A percentile compares a stretch with the other conserved stretches of the same genome.
phyloP scores from a whole-genome alignment of 2,329 filamentous ascomycete species.

The Polychaeton citri region DNA sequence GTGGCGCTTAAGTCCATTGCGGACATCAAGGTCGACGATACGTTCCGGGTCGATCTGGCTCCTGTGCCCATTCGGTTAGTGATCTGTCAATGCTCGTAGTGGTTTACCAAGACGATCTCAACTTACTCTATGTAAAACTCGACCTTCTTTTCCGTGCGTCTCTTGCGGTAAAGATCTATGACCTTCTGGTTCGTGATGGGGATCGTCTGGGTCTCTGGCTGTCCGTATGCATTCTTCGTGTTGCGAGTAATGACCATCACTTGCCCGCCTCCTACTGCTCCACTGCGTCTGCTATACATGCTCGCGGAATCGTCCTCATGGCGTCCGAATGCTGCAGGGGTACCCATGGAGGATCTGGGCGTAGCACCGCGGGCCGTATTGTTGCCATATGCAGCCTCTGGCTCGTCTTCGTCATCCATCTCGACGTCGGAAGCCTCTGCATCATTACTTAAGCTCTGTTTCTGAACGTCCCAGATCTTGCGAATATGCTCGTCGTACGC shows the following conservation, averaged over 20 bases:
- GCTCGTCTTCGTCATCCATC: slow-evolving; percentile 41
- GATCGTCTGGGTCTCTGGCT: slow-evolving; percentile 27
- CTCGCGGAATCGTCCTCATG: slow-evolving; percentile 65
- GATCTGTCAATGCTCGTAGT: not conserved
- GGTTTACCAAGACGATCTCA: not conserved
- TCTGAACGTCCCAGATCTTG: slow-evolving; percentile 85
- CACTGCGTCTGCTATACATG: slow-evolving; percentile 32
- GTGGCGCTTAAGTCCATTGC: not conserved
- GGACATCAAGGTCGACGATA: not conserved
- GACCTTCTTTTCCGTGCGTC: slow-evolving; percentile 57
- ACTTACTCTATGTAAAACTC: slow-evolving; percentile 22
- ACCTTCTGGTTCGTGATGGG: slow-evolving; percentile 55
- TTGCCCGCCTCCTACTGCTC: slow-evolving; percentile 45
- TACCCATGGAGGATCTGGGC: slow-evolving; percentile 53
- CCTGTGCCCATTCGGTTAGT: not conserved
- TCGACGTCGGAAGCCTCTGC: slow-evolving; percentile 65
- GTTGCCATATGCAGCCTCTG: slow-evolving; percentile 4
- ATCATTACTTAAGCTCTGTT: slow-evolving; percentile 58
- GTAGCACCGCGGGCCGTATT: slow-evolving; percentile 38
- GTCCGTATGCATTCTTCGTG: slow-evolving; percentile 46
- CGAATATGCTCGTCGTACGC: slow-evolving; percentile 86
- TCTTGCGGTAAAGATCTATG: slow-evolving; percentile 76
- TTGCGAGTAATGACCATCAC: slow-evolving; percentile 62
- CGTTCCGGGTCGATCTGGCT: not conserved
- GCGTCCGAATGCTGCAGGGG: slow-evolving; percentile 38